Conservation (phyloP, 441 rosid species). For the Aleurites moluccanus region DNA sequence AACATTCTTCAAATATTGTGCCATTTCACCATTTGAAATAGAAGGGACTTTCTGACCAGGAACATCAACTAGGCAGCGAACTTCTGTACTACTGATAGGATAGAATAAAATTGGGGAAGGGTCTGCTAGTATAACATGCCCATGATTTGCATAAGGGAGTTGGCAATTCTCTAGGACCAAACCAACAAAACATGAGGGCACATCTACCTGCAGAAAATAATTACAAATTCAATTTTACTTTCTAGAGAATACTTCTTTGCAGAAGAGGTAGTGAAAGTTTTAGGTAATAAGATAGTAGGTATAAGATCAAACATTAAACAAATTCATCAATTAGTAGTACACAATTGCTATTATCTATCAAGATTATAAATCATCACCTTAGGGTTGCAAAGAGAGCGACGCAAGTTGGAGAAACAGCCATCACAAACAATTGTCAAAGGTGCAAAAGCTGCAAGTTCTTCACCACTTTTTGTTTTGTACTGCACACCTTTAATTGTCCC, state of each 20-base stretch:
- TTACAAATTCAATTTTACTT: not conserved
- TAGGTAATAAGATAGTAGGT: not conserved
- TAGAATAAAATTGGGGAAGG: constrained; percentile 25
- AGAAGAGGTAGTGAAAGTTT: not conserved
- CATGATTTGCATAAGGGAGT: constrained; percentile 24
- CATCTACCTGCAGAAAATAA: constrained; percentile 16
- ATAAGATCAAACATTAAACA: not conserved
- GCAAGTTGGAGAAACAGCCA: constrained; percentile 27
- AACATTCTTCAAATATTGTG: constrained; percentile 12
- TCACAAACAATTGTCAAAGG: constrained; percentile 24
- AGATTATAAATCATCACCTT: constrained; percentile 8
- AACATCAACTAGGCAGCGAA: constrained; percentile 24
- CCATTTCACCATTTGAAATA: constrained; percentile 24
- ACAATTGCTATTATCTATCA: not conserved
- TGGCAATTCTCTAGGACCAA: constrained; percentile 23
- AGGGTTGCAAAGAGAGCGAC: constrained; percentile 20
- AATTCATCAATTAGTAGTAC: not conserved
- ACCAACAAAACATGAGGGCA: constrained; percentile 23
- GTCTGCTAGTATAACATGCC: constrained; percentile 19
- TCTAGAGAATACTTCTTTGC: not conserved
- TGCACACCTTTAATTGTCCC: constrained; percentile 19
- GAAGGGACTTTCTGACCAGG: constrained; percentile 30
- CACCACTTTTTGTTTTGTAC: constrained; percentile 17
- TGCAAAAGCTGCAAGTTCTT: constrained; percentile 18
- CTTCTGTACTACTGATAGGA: constrained; percentile 18